Conservation (phyloP, 805 yeast genomes). For the Sungouiella blattae region DNA sequence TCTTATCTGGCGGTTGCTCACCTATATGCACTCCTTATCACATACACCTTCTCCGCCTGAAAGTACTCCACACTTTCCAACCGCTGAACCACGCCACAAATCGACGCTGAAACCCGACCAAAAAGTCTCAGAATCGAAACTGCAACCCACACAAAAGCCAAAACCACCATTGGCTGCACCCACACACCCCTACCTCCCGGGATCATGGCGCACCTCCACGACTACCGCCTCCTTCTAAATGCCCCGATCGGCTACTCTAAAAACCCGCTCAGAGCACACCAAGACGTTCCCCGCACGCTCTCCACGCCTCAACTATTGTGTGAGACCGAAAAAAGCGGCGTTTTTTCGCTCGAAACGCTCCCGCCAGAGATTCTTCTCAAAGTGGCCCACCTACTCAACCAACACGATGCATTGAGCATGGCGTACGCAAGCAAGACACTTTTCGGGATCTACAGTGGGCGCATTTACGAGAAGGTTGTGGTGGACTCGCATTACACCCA, state of each 20-base stretch:
- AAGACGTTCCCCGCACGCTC: not conserved
- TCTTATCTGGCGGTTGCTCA: no score
- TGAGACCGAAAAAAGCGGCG: not conserved
- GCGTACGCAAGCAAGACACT: conserved; percentile 4
- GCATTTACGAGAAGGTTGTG: conserved; percentile 38
- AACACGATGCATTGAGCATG: conserved; percentile 8
- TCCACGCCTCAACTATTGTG: no score
- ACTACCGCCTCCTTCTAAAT: conserved; percentile 11
- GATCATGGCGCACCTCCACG: not conserved
- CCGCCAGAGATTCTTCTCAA: conserved; percentile 7
- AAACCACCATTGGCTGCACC: no score
- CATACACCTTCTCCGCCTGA: no score
- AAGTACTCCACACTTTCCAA: no score
- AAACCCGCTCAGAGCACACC: conserved; percentile 11
- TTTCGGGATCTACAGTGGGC: conserved; percentile 13
- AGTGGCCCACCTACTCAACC: conserved; percentile 3
- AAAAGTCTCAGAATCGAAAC: no score
- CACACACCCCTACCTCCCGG: no score
- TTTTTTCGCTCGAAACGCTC: conserved; percentile 2
- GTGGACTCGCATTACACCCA: conserved; percentile 37
- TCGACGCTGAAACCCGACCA: no score
- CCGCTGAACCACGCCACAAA: no score
- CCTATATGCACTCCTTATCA: no score
- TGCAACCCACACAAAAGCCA: no score
- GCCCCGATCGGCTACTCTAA: conserved; percentile 23